phyloP scores from a whole-genome alignment of 2,329 filamentous ascomycete species.

The Myriosclerotinia scirpicola region DNA sequence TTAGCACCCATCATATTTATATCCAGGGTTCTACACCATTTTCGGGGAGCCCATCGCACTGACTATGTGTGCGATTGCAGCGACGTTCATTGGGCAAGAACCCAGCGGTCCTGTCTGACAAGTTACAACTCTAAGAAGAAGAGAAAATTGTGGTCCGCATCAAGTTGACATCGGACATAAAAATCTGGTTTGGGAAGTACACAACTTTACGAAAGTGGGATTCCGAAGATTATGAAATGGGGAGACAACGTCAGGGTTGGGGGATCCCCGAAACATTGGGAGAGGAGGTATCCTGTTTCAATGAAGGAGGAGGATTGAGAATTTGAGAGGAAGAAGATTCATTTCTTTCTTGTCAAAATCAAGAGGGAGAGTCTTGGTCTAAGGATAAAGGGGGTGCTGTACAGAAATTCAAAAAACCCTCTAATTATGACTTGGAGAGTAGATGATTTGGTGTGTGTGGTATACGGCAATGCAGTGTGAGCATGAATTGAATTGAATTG shows the following conservation, averaged over 20 bases:
- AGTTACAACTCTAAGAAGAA: not conserved
- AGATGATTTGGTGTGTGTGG: not conserved
- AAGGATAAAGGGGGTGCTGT: not conserved
- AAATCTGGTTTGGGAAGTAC: constrained; percentile 17
- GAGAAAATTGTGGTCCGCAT: not conserved
- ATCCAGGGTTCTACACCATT: not conserved
- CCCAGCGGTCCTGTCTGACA: constrained; percentile 1
- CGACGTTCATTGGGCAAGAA: constrained; percentile 1
- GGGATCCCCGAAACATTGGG: constrained; percentile 7
- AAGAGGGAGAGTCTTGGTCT: not conserved
- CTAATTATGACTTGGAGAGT: not conserved
- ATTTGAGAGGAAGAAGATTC: not conserved
- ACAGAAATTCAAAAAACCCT: not conserved
- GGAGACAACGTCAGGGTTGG: not conserved
- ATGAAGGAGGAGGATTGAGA: not conserved
- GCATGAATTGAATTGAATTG: not conserved
- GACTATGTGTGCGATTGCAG: constrained; percentile 8
- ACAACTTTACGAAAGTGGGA: constrained; percentile 13
- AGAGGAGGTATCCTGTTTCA: not conserved
- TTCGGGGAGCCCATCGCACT: not conserved
- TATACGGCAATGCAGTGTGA: constrained; percentile 17
- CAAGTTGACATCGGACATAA: constrained; percentile 19
- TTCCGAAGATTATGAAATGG: not conserved
- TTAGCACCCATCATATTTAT: not conserved
- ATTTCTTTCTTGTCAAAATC: not conserved